Percentiles rank a stretch among this genome's conserved stretches.
These are phyloP conservation scores for Arthrocladium fulminans DNA, from an alignment of 2,329 filamentous ascomycete species.

Conservation along the genomic window DNA sequence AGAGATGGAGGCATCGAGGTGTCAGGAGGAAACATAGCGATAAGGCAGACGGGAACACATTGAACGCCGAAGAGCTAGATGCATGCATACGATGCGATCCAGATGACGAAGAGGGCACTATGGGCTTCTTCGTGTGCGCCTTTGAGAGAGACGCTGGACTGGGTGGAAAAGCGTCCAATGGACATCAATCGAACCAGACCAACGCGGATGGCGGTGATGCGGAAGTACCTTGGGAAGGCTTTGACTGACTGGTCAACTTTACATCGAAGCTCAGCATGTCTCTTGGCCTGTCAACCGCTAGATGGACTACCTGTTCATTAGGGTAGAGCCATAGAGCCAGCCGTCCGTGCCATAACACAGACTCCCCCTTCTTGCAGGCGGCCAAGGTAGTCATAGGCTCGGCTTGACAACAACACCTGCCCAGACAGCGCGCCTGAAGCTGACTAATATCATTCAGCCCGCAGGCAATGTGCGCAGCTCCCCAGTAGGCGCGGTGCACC, in stretches of 20 bases:
- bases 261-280: neutral
- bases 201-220: neutral
- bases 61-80: constrained; percentile 46
- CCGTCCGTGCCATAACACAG: neutral
- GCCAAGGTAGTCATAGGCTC: too few species aligned
- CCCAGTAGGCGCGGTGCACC: too few species aligned
- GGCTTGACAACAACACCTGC: too few species aligned
- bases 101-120: constrained; percentile 71
- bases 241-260: neutral
- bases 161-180: neutral
- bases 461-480: too few species aligned
- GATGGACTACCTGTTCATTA: neutral
- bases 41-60: constrained; percentile 9
- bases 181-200: too few species aligned
- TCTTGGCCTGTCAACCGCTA: neutral
- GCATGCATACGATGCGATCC: constrained; percentile 76
- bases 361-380: too few species aligned
- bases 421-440: too few species aligned
- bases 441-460: too few species aligned
- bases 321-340: too few species aligned
- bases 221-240: neutral
- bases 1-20: constrained; percentile 63
- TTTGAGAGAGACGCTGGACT: constrained; percentile 56
- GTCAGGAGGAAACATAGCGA: constrained; percentile 35
- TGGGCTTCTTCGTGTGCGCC: constrained; percentile 91